phyloP scores from a whole-genome alignment of 1,139 yeast species.

The Magnusiomyces ingens region DNA sequence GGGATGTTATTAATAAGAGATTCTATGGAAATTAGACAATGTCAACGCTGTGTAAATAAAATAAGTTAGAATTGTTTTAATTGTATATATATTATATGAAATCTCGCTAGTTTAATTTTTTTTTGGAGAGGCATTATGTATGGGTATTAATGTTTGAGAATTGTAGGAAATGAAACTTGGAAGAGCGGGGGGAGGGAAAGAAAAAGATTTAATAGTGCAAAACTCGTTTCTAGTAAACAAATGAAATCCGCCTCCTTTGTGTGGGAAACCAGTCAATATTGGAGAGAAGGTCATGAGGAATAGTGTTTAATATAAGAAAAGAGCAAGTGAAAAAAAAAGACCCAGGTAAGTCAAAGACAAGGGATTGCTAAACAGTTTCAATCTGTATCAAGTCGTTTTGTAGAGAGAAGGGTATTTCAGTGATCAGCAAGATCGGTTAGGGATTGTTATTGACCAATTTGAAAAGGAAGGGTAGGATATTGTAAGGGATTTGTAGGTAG shows the following conservation, averaged over 20 bases:
- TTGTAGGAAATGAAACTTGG: neutral
- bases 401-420: slow-evolving; percentile 1
- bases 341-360: neutral
- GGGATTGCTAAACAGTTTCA: neutral
- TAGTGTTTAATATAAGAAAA: neutral
- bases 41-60: neutral
- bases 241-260: neutral
- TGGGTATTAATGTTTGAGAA: neutral
- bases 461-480: neutral
- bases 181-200: neutral
- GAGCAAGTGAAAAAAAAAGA: neutral
- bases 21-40: slow-evolving; percentile 22
- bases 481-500: too few species aligned
- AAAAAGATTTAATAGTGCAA: too few species aligned
- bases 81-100: neutral
- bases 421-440: neutral
- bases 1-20: slow-evolving; percentile 58
- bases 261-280: neutral
- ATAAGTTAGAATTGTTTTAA: neutral
- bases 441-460: neutral
- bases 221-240: neutral
- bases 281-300: neutral
- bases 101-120: neutral
- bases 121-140: neutral
- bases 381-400: neutral